Base-by-base conservation (phyloP, 73 alveolate species). In the Uronychia setigera region DNA sequence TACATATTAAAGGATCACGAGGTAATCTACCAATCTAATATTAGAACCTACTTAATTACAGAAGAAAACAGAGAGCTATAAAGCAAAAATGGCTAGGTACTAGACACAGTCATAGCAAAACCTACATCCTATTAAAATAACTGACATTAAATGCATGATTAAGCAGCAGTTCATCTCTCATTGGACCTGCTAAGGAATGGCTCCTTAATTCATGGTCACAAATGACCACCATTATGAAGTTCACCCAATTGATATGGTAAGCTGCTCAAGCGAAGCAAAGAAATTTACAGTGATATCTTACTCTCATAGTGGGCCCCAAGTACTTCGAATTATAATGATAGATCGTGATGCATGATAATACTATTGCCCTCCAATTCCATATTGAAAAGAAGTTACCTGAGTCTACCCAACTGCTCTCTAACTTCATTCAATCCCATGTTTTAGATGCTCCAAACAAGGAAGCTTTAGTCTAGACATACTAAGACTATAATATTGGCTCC, bases 211-310 rank as follows among this genome's bases (percentile, higher is more conserved):
- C 82, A 90, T 88, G 31, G 97, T 88, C 29, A 90, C 94, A 59
- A 92, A 85, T 33, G 87, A 91, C 29, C 91, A 95, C 82, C 87
- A 91, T 32, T 97, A 98, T 98, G 96, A 92, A 81, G 96, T 97
- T 1, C 99, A 97, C 85, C 95, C 96, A 59, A 84, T 97, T 74
- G 93, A 95, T 74, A 94, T 97, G 14, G 88, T 97, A 14, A 93
- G 94, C 81, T 58, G 77, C 26, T 81, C 80, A 33, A n/a, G 30
- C 34, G 90, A 89, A 60, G 85, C 83, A 84, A 85, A 74, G 30
- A 95, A 95, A 76, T 97, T 93, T 81, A 91, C 86, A 46, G 87
- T 91, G 1, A 87, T 97, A 33, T 98, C 98, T 74, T 97, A 95
- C 80, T 83, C 96, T 78, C 93, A 89, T 0, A 94, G 90, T 79